These are phyloP conservation scores for Hortaea werneckii DNA, from an alignment of 2,329 filamentous ascomycete genomes.

Conservation along the genomic window DNA sequence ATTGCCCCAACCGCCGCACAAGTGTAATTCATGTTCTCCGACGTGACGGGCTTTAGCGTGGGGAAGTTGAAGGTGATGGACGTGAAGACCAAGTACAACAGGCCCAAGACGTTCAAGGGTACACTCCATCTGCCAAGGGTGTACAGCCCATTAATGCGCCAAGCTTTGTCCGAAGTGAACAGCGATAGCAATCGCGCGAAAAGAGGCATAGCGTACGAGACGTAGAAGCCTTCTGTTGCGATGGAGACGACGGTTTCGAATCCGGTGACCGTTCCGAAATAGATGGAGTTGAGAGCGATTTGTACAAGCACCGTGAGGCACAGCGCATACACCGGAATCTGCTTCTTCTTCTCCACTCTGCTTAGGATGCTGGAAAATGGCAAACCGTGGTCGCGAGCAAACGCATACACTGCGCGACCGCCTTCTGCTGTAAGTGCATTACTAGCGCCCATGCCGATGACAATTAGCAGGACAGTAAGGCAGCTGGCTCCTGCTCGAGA, in stretches of 20 bases:
- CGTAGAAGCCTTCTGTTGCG: constrained; percentile 46
- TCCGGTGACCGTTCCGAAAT: constrained; percentile 25
- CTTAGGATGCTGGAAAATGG: constrained; percentile 40
- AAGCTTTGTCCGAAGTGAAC: constrained; percentile 30
- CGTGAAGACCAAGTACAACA: constrained; percentile 44
- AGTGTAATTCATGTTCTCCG: constrained; percentile 50
- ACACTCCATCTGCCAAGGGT: constrained; percentile 37
- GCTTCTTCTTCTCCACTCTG: constrained; percentile 36
- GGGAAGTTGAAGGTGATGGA: constrained; percentile 50
- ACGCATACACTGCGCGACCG: constrained; percentile 37
- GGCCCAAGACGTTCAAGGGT: constrained; percentile 39
- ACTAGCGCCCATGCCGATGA: constrained; percentile 38
- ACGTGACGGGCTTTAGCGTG: constrained; percentile 36
- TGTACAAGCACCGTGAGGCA: constrained; percentile 39
- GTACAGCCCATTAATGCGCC: constrained; percentile 33
- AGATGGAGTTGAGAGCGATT: constrained; percentile 40
- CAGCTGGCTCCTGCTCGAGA: constrained; percentile 37
- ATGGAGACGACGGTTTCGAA: constrained; percentile 47
- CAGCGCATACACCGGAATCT: constrained; percentile 42
- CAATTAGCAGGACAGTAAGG: constrained; percentile 37
- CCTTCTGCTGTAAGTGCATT: constrained; percentile 40
- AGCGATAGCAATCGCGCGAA: constrained; percentile 41
- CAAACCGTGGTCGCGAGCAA: constrained; percentile 43
- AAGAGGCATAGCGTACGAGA: constrained; percentile 49
- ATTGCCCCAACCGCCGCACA: constrained; percentile 46